Evolutionary conservation across 345 rosid genomes (phyloP).

Genomic region (Boechera divaricarpa): DNA sequence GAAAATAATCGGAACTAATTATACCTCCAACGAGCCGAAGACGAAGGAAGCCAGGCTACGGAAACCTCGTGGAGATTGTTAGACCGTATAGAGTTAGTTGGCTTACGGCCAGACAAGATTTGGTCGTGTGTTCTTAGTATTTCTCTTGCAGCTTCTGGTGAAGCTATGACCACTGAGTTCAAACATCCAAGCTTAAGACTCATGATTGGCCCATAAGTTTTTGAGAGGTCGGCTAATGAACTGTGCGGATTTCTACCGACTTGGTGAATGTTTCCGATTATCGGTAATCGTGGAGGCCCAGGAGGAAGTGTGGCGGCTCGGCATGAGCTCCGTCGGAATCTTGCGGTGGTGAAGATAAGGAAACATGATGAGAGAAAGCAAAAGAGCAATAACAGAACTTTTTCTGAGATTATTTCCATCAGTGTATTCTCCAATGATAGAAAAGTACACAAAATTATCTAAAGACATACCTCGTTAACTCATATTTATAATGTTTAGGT

Average conservation of each 20-base stretch:
- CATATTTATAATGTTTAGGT: background rate
- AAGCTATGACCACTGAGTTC: conserved; percentile 32
- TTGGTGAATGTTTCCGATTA: conserved; percentile 51
- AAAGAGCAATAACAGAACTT: conserved; percentile 30
- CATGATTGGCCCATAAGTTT: conserved; percentile 51
- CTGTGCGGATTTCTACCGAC: conserved; percentile 44
- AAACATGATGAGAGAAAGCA: conserved; percentile 52
- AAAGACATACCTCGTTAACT: no score
- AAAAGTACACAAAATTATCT: background rate
- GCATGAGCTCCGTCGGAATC: background rate
- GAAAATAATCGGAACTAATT: background rate
- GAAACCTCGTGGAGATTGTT: conserved; percentile 34
- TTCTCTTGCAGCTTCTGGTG: conserved; percentile 34
- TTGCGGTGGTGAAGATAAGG: conserved; percentile 32
- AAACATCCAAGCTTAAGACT: conserved; percentile 37
- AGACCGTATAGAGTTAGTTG: conserved; percentile 19
- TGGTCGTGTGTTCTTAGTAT: conserved; percentile 45
- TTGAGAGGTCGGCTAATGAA: conserved; percentile 41
- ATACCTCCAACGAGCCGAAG: conserved; percentile 46
- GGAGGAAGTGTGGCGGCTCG: background rate
- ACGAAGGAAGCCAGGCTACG: conserved; percentile 21
- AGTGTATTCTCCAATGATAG: background rate
- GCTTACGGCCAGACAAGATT: conserved; percentile 19
- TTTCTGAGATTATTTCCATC: conserved; percentile 30
- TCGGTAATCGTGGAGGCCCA: conserved; percentile 43